Evolutionary conservation across 768 basidiomycete genomes (phyloP).

Genomic region (Russula vinacea): DNA sequence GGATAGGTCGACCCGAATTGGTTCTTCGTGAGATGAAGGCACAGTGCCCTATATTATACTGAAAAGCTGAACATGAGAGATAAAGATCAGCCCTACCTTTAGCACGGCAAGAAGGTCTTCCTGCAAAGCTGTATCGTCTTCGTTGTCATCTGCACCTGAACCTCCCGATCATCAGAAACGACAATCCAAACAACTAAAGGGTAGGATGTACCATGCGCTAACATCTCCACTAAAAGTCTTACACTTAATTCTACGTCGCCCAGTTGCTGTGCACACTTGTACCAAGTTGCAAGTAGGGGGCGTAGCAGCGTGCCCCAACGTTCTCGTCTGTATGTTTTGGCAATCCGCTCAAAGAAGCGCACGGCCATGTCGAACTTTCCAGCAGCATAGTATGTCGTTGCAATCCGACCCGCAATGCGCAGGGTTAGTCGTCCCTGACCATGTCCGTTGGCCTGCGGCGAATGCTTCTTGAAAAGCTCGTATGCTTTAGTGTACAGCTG

Average conservation of each 20-base stretch:
- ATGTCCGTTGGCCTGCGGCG: constrained; percentile 39
- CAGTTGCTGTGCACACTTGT: constrained; percentile 73
- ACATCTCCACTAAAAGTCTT: constrained; percentile 76
- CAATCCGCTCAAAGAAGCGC: constrained; percentile 90
- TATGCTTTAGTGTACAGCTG: constrained; percentile 94
- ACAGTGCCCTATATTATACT: constrained; percentile 58
- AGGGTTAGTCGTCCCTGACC: constrained; percentile 79
- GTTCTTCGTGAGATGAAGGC: constrained; percentile 53
- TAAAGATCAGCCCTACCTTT: constrained; percentile 45
- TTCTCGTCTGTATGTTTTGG: constrained; percentile 83
- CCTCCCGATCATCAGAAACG: not conserved
- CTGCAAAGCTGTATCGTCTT: constrained; percentile 52
- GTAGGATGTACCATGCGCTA: constrained; percentile 60
- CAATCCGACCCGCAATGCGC: constrained; percentile 90
- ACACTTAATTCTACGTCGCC: constrained; percentile 76
- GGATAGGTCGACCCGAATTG: constrained; percentile 58
- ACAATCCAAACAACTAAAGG: not conserved
- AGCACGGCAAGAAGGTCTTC: constrained; percentile 73
- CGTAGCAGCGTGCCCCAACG: constrained; percentile 72
- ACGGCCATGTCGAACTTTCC: constrained; percentile 86
- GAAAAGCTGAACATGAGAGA: not conserved
- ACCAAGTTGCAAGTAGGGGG: constrained; percentile 76
- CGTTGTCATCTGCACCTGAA: constrained; percentile 38
- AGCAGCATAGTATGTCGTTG: constrained; percentile 75
- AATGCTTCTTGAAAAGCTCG: constrained; percentile 84